Conservation (phyloP, 768 basidiomycete species). For the Rhizopogon rudus region DNA sequence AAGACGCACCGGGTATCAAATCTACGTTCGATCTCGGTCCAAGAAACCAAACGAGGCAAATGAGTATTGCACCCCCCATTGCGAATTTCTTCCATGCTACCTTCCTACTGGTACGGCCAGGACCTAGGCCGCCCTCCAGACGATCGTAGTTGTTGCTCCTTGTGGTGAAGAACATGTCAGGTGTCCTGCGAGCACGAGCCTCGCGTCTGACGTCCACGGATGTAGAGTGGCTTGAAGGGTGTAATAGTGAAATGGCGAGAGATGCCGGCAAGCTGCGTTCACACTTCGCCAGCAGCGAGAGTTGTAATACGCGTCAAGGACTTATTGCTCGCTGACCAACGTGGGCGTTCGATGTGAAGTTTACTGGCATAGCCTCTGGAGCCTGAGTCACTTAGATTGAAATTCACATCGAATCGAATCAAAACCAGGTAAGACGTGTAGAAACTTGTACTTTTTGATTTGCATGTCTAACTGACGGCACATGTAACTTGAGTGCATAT, state of each 20-base stretch:
- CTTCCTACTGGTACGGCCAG: conserved; percentile 30
- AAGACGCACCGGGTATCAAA: conserved; percentile 14
- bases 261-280: neutral
- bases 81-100: conserved; percentile 65
- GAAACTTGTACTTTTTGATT: conserved; percentile 1
- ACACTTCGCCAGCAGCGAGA: neutral
- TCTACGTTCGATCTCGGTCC: conserved; percentile 35
- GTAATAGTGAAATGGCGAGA: conserved; percentile 16
- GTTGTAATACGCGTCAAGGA: neutral
- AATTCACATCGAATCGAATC: neutral
- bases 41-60: conserved; percentile 64
- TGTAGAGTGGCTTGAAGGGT: conserved; percentile 22
- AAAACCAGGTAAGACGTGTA: neutral
- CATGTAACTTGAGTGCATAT: conserved; percentile 1
- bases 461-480: conserved; percentile 2
- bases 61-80: conserved; percentile 49
- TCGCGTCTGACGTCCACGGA: conserved; percentile 21
- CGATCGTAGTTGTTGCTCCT: conserved; percentile 51
- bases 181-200: conserved; percentile 18
- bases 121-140: conserved; percentile 58
- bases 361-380: neutral
- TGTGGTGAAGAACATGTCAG: conserved; percentile 16
- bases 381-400: too few relatives aligned
- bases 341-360: neutral
- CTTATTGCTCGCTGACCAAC: neutral